Conservation (phyloP, 2,329 filamentous ascomycete genomes). For the Paramyrothecium roridum region DNA sequence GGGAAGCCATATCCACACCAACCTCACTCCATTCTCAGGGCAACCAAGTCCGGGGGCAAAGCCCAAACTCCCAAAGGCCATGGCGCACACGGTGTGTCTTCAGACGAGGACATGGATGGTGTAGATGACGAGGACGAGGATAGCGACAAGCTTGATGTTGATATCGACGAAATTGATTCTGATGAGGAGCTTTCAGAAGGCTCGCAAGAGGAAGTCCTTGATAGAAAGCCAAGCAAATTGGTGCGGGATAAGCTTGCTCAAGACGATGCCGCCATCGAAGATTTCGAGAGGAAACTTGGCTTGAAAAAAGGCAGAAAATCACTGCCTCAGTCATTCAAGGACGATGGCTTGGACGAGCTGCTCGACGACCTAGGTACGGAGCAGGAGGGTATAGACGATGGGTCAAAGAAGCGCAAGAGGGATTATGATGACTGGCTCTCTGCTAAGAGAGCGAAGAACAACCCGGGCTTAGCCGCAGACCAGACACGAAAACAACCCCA, state of each 20-base stretch:
- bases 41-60: not conserved
- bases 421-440: conserved; percentile 60
- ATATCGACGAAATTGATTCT: conserved; percentile 15
- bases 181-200: conserved; percentile 19
- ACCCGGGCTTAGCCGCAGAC: conserved; percentile 4
- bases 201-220: conserved; percentile 3
- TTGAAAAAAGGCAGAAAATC: conserved; percentile 73
- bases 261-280: conserved; percentile 86
- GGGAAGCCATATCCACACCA: conserved; percentile 3
- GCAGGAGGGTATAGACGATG: conserved; percentile 47
- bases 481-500: conserved; percentile 5
- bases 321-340: conserved; percentile 67
- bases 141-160: conserved; percentile 5
- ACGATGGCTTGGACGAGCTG: conserved; percentile 80
- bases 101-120: conserved; percentile 13
- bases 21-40: conserved; percentile 4
- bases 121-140: conserved; percentile 18
- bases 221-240: conserved; percentile 14
- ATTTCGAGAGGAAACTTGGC: conserved; percentile 83
- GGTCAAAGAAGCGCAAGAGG: conserved; percentile 58
- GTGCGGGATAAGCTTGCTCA: conserved; percentile 60
- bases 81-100: not conserved
- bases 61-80: not conserved
- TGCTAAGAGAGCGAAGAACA: conserved; percentile 50
- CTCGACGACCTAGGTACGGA: conserved; percentile 60